Base-by-base conservation (phyloP, 2,329 filamentous ascomycete genomes). In the Pestalotiopsis sp. region DNA sequence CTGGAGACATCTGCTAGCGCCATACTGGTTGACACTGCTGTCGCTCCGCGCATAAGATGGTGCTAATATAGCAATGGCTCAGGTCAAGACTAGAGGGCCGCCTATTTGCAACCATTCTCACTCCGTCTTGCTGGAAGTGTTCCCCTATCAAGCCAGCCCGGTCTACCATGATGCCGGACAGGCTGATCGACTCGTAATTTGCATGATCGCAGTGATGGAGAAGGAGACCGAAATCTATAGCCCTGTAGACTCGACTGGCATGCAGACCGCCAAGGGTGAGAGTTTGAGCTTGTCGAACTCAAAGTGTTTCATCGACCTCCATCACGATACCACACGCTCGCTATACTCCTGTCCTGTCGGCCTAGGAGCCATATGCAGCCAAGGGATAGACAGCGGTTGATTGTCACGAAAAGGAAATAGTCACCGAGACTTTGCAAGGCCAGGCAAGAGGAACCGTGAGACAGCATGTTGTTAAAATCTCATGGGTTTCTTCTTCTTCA, bases 81-180 rank as follows among this genome's bases (percentile, higher is more conserved):
- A 49, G n/a, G 41, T 49, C 41, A 49, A 49, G 41, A 49, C 41
- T 17, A 49, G 41, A 49, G n/a, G n/a, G 36, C 27, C 27, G 59
- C 23, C 59, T 62, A 36, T 36, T 13, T 38, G 59, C 56, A 12
- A 11, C 59, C 27, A 25, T 62, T 13, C n/a, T 31, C 59, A 14
- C 59, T 27, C 59, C 11, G 40, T 40, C 31, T 52, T 23, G 13
- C 11, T 65, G 63, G 63, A 66, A 45, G 40, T 66, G 20, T 57
- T 66, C 49, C 63, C 63, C 63, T 57, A 66, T 65, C 62, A 40
- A 52, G 45, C 25, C 36, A 66, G n/a, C 17, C 49, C 36, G 57
- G 14, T 25, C 13, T 5, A 62, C 17, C 45, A n/a, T 9, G 45
- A n/a, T 52, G 45, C 45, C 45, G 20, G 20, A 20, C 20, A 17